phyloP scores from a whole-genome alignment of 345 rosid genomes.

The Acer campestre region DNA sequence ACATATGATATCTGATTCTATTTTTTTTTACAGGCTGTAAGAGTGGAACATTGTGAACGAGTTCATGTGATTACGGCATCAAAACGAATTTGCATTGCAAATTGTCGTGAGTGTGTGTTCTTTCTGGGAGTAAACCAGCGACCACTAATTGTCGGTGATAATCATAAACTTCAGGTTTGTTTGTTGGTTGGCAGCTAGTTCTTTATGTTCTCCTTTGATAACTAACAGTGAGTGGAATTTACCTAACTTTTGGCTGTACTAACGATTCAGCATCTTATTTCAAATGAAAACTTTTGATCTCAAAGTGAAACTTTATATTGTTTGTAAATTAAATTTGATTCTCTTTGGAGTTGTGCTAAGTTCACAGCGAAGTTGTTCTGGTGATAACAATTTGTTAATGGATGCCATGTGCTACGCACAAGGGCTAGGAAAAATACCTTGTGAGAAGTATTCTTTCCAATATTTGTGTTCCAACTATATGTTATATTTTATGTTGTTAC shows the following conservation, averaged over 20 bases:
- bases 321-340: not conserved
- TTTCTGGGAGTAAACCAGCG: constrained; percentile 98
- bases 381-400: not conserved
- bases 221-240: not conserved
- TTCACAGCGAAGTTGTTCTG: constrained; percentile 9
- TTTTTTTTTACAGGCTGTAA: constrained; percentile 64
- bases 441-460: not conserved
- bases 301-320: not conserved
- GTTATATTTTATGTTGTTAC: not conserved
- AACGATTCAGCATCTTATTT: not conserved
- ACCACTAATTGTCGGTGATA: constrained; percentile 98
- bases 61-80: constrained; percentile 93
- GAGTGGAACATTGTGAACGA: constrained; percentile 97
- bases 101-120: constrained; percentile 95
- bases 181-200: not conserved
- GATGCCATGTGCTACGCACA: constrained; percentile 1
- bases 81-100: constrained; percentile 90
- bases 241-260: not conserved
- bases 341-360: not conserved
- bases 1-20: constrained; percentile 8
- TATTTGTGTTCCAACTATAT: not conserved
- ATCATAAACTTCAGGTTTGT: constrained; percentile 94
- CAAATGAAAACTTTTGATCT: not conserved
- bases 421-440: not conserved
- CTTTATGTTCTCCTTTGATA: not conserved